Conservation (phyloP, 1,284 basidiomycete species). For the Pulveroboletus sp. region DNA sequence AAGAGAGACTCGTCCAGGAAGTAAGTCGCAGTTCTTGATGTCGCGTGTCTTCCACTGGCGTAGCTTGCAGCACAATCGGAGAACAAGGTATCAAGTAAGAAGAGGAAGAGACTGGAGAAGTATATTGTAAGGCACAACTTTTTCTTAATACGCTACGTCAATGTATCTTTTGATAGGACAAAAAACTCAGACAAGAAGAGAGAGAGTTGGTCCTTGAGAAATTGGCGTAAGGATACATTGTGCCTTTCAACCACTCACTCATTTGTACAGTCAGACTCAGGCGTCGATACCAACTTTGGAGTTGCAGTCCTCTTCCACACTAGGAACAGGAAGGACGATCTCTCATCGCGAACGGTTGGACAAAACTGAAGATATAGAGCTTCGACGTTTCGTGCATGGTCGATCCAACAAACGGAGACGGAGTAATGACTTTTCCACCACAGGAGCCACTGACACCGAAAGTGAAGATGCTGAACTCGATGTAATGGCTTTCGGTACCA, state of each 20-base stretch:
- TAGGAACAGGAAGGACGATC: constrained; percentile 66
- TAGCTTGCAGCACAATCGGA: constrained; percentile 62
- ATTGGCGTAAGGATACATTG: constrained; percentile 56
- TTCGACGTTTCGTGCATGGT: constrained; percentile 55
- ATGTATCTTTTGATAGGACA: constrained; percentile 53
- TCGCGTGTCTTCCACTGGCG: constrained; percentile 1
- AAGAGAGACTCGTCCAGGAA: constrained; percentile 62
- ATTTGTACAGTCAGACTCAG: constrained; percentile 66
- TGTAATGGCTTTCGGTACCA: constrained; percentile 15
- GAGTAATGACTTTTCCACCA: constrained; percentile 38
- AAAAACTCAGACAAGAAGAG: constrained; percentile 85
- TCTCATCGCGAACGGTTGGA: constrained; percentile 64
- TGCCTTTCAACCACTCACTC: constrained; percentile 11
- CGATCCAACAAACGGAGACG: constrained; percentile 49
- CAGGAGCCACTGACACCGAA: constrained; percentile 36
- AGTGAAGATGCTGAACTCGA: constrained; percentile 36
- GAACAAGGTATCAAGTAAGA: constrained; percentile 75
- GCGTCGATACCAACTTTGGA: constrained; percentile 58
- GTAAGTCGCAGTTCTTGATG: constrained; percentile 39
- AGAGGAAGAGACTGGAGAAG: constrained; percentile 79
- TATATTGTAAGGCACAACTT: constrained; percentile 64
- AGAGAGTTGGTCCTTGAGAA: constrained; percentile 72
- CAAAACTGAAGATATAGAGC: constrained; percentile 59
- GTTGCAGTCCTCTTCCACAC: constrained; percentile 75
- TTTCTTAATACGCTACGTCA: not conserved